Evolutionary conservation across 805 yeast species (phyloP), one percentile per base, ranked within the genome.

Genomic region (Hyphopichia homilentoma): DNA sequence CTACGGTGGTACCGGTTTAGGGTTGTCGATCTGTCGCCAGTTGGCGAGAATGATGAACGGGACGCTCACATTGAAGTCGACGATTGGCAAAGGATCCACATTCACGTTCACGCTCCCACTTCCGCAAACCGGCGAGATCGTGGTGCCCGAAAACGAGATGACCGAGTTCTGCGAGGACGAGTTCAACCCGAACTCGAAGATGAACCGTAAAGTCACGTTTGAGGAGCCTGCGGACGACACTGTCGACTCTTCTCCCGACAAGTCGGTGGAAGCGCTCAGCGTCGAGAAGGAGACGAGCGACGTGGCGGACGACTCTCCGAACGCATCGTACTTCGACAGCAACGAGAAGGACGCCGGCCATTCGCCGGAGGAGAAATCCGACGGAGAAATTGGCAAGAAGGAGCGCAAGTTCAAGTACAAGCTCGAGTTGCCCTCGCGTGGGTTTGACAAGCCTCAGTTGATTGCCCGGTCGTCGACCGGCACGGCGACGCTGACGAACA

Each of bases 1-100:
- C 36, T 81, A 84, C 51, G 97, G 97, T 37, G 98, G 98, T 44
- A 93, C 97, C 0, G 98, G 97, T 2, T 67, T 90, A 29, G 98
- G 98, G 1, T 70, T 90, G 27, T 72, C 80, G 1, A 90, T 90
- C 49, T 93, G 97, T 59, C 70, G 86, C 38, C 97, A 90, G 57
- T 73, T 93, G 38, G 96, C 96, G 0, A 75, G 73, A 21, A 77
- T 89, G 78, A 90, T 90, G 97, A 73, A 79, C 36, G 96, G 98
- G 35, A 78, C 87, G 0, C 74, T 93, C 59, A 73, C 78, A 2
- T 57, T 93, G 31, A 72, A 81, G 35, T 83, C 95, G 0, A 68
- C 72, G 17, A 73, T 84, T 14, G 96, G 95, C 0, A 69, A 75
- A 16, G 98, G 98, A 1, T 82, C 95, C 1, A 80, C 79, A 7